Evolutionary conservation across 2,329 filamentous ascomycete species (phyloP).

Genomic region (Penicillium polonicum): DNA sequence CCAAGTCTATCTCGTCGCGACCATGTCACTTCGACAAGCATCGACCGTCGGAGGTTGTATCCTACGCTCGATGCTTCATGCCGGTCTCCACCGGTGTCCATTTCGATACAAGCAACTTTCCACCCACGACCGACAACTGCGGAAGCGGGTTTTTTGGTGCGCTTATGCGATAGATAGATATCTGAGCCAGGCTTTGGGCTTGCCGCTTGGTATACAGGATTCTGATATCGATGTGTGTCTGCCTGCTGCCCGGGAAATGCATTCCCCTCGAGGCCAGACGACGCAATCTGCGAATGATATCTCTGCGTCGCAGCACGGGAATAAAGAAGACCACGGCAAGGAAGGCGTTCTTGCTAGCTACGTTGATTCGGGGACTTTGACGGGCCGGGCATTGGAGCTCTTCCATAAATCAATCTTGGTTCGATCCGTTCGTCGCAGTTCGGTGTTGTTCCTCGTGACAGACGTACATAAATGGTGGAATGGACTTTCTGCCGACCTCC

Average conservation of each 20-base stretch:
- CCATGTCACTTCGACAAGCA: constrained; percentile 51
- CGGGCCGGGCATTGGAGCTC: constrained; percentile 41
- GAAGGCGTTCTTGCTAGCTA: constrained; percentile 40
- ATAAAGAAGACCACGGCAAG: constrained; percentile 12
- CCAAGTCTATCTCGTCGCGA: constrained; percentile 50
- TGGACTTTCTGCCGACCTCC: constrained; percentile 34
- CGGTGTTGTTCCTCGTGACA: constrained; percentile 40
- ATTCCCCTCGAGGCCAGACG: constrained; percentile 27
- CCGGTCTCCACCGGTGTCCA: constrained; percentile 54
- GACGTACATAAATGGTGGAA: constrained; percentile 48
- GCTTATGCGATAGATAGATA: constrained; percentile 45
- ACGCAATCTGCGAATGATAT: neutral
- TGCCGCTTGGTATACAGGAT: constrained; percentile 44
- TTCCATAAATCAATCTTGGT: constrained; percentile 46
- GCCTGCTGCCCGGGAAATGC: constrained; percentile 45
- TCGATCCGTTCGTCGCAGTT: constrained; percentile 39
- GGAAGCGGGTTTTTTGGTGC: constrained; percentile 46
- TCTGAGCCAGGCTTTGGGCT: constrained; percentile 41
- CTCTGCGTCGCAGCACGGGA: constrained; percentile 1
- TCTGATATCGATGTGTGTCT: constrained; percentile 48
- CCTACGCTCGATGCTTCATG: constrained; percentile 49
- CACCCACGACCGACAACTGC: constrained; percentile 40
- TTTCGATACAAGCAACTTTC: constrained; percentile 51
- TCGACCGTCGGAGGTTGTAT: constrained; percentile 51
- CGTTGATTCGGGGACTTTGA: constrained; percentile 41